Base-by-base conservation (phyloP, 2,329 filamentous ascomycete species). In the Aspergillus caelatus region DNA sequence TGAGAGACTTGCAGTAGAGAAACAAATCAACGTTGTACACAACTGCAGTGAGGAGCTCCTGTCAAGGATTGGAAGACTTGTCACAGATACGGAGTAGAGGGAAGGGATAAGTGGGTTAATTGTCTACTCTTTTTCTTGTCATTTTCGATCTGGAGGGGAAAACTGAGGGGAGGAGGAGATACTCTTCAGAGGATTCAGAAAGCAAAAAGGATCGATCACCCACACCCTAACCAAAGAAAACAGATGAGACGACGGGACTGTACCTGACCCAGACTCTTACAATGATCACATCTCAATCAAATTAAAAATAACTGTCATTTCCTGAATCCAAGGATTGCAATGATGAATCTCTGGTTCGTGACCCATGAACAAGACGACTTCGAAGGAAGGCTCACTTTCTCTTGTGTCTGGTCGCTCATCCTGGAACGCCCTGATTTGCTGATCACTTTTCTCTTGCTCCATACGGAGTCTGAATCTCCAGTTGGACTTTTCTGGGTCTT, bases 21-120 rank as follows among this genome's bases (percentile, higher is more conserved):
- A 62, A 62, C 62, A 69, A 68, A 70, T 68, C 64, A 70, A 63
- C 61, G 58, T 34, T 62, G 63, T 65, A 68, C 67, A 69, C 67
- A 69, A 65, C 57, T 66, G 63, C 65, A 62, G 60, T 53, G 48
- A 62, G 46, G 46, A 52, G 46, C 46, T 52, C 46, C 30, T 7
- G 8, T 34, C 48, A 52, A 52, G 48, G 48, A 32, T 6, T 2
- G 23, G 16, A 48, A 52, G 57, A 50, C 48, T 52, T 52, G 48
- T 52, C 28, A 34, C n/a, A 52, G 43, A 48, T 32, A 26, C 26
- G 26, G 26, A 26, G 26, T 26, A 48, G 30, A 50, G 32, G 16
- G 46, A 32, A 39, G 23, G 21, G 11, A 23, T 16, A 48, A 28
- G 45, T 48, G 21, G 45, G 23, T 16, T 23, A n/a, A n/a, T 10